These are phyloP conservation scores for Thalia dealbata DNA, from an alignment of 176 grass and related monocot species.

Conservation along the genomic window DNA sequence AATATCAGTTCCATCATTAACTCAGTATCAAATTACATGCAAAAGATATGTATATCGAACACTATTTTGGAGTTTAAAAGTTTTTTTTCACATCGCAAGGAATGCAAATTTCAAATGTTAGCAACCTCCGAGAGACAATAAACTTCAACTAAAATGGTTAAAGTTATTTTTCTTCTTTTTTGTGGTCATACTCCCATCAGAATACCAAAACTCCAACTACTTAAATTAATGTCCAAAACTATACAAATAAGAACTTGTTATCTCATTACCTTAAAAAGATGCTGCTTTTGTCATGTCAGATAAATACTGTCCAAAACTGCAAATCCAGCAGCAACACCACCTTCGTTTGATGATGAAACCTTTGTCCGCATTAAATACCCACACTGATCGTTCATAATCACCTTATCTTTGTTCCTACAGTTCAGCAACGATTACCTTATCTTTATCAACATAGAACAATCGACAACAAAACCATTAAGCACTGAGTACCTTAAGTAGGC, in stretches of 20 bases:
- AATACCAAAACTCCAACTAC: too few relatives aligned
- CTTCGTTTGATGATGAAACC: conserved; percentile 92
- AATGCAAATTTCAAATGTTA: too few relatives aligned
- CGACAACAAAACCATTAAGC: neutral
- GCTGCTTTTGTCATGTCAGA: conserved; percentile 57
- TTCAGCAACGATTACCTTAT: neutral
- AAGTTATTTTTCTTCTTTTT: too few relatives aligned
- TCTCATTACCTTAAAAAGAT: neutral
- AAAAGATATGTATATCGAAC: too few relatives aligned
- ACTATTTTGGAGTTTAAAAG: too few relatives aligned
- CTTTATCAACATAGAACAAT: conserved; percentile 12
- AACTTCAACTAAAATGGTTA: too few relatives aligned
- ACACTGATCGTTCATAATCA: conserved; percentile 56
- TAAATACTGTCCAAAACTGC: conserved; percentile 76
- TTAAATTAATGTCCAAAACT: too few relatives aligned
- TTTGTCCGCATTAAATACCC: conserved; percentile 93
- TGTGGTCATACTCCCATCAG: too few relatives aligned
- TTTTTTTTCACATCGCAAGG: too few relatives aligned
- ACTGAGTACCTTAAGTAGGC: conserved; percentile 21
- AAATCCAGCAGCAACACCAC: conserved; percentile 89
- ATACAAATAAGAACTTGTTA: neutral
- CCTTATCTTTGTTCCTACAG: conserved; percentile 72
- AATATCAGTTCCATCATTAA: too few relatives aligned
- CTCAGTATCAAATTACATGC: too few relatives aligned
- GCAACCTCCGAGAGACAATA: too few relatives aligned